Conservation (phyloP, 345 rosid genomes). For the Citrus unshiu region DNA sequence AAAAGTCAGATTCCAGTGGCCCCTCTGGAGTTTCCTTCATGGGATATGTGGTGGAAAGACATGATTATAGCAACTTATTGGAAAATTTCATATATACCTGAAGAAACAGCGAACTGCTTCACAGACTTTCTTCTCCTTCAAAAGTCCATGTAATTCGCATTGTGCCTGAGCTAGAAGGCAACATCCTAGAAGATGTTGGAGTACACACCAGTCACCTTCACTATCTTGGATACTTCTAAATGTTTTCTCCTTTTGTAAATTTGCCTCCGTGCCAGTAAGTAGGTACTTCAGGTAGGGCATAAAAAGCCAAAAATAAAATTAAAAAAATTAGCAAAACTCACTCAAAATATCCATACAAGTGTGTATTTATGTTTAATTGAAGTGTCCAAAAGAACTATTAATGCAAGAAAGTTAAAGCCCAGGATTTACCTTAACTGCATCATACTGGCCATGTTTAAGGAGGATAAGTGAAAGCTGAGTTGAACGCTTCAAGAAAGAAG, state of each 20-base stretch:
- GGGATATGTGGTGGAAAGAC: neutral
- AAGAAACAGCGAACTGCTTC: constrained; percentile 90
- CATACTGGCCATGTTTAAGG: constrained; percentile 73
- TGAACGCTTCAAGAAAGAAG: constrained; percentile 65
- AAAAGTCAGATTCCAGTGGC: neutral
- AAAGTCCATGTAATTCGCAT: constrained; percentile 46
- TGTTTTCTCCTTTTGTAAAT: constrained; percentile 57
- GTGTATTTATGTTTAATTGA: neutral
- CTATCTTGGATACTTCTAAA: constrained; percentile 67
- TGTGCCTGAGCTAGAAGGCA: constrained; percentile 85
- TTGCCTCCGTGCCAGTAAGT: constrained; percentile 66
- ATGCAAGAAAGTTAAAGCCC: neutral
- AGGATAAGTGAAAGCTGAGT: constrained; percentile 70
- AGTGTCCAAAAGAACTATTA: neutral
- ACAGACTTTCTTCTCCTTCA: constrained; percentile 65
- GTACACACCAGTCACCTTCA: constrained; percentile 76
- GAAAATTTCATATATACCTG: constrained; percentile 39
- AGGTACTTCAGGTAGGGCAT: constrained; percentile 38
- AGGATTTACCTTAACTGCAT: constrained; percentile 77
- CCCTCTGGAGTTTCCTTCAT: neutral
- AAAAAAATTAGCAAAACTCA: constrained; percentile 21
- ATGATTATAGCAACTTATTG: neutral
- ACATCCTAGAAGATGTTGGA: constrained; percentile 91
- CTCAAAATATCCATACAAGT: neutral
- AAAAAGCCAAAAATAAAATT: neutral